phyloP scores from a whole-genome alignment of 139 green algal genomes.

The Chlamydomonas asymmetrica region DNA sequence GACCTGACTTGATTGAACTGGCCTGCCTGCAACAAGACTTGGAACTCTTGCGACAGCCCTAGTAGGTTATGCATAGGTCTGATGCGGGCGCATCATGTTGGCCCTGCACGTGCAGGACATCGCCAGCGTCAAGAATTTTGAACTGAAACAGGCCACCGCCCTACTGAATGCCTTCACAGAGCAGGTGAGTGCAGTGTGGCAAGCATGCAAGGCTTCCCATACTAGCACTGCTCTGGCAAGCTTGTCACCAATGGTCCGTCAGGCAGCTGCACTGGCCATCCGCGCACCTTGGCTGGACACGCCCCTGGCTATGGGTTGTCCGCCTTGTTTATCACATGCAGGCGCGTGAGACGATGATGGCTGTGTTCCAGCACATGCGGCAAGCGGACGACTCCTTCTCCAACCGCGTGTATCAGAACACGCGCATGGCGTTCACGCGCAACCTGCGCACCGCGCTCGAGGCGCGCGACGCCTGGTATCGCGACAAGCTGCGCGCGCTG shows the following conservation, averaged over 20 bases:
- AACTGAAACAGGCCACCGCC: slow-evolving; percentile 26
- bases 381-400: slow-evolving; percentile 38
- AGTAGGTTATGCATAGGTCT: too few species aligned
- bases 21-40: not conserved
- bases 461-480: slow-evolving; percentile 31
- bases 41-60: not conserved
- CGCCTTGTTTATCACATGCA: too few species aligned
- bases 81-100: too few species aligned
- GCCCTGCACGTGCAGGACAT: slow-evolving; percentile 36
- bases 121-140: slow-evolving; percentile 39
- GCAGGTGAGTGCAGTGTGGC: not conserved
- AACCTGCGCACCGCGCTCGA: slow-evolving; percentile 47
- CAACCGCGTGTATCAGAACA: slow-evolving; percentile 38
- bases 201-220: not conserved
- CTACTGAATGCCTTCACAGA: slow-evolving; percentile 41
- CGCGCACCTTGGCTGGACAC: not conserved
- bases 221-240: not conserved
- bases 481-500: slow-evolving; percentile 37
- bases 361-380: slow-evolving; percentile 25
- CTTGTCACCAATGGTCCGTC: not conserved
- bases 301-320: too few species aligned
- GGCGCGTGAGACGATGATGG: not conserved
- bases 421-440: slow-evolving; percentile 26
- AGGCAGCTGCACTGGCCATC: not conserved
- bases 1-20: too few species aligned